Percentiles rank a stretch among this genome's conserved stretches.
Conservation (phyloP, 805 yeast genomes). For the Scheffersomyces ergatensis region DNA sequence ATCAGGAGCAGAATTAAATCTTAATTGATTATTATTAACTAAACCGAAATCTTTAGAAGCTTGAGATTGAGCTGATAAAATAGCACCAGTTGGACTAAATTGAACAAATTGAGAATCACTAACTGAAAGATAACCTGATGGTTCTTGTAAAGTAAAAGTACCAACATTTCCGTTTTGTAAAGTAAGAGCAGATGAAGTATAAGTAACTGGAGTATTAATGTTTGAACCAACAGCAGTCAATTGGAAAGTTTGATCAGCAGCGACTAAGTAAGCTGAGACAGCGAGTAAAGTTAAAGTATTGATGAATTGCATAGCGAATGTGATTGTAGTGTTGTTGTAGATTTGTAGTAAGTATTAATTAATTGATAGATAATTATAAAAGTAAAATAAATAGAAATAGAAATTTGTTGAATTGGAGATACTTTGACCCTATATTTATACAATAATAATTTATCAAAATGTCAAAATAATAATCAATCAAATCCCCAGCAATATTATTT, state of each 20-base stretch:
- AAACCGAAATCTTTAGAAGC: slow-evolving; percentile 27
- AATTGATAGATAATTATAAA: no score
- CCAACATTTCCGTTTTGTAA: slow-evolving; percentile 14
- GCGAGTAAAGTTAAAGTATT: slow-evolving; percentile 14
- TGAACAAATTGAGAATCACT: slow-evolving; percentile 16
- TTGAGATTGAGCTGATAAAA: slow-evolving; percentile 9
- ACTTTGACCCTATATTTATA: no score
- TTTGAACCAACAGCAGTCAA: slow-evolving; percentile 25
- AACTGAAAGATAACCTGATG: slow-evolving; percentile 25
- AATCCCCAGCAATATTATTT: no score
- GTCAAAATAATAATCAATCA: no score
- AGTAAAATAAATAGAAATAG: neutral
- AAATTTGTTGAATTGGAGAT: no score
- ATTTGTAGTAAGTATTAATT: neutral
- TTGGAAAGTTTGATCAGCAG: slow-evolving; percentile 29
- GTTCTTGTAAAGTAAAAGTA: slow-evolving; percentile 23
- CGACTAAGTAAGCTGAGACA: slow-evolving; percentile 21
- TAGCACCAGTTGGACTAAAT: slow-evolving; percentile 13
- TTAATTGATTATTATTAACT: slow-evolving; percentile 19
- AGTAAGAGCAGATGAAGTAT: slow-evolving; percentile 11
- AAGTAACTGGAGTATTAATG: slow-evolving; percentile 17
- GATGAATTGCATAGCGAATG: slow-evolving; percentile 3
- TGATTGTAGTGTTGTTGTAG: neutral
- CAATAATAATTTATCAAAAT: no score
- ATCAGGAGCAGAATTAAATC: slow-evolving; percentile 15